phyloP scores from a whole-genome alignment of 495 filamentous ascomycete genomes.

The Halenospora varia region DNA sequence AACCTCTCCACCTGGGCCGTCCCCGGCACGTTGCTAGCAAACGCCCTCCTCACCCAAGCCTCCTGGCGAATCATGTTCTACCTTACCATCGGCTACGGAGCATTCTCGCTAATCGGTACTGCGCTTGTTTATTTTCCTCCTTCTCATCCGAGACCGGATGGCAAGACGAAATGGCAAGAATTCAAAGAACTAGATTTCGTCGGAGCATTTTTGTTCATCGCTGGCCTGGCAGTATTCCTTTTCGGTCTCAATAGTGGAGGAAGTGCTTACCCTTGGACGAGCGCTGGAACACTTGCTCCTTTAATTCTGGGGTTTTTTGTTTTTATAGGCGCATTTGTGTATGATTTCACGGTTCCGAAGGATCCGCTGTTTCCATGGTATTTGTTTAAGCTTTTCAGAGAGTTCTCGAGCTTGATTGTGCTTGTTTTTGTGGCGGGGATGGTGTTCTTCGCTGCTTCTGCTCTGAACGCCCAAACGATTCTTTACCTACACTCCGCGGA shows the following conservation, averaged over 20 bases:
- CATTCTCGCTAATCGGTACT: conserved; percentile 24
- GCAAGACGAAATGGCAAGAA: conserved; percentile 22
- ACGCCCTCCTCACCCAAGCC: conserved; percentile 14
- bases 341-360: conserved; percentile 24
- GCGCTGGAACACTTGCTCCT: conserved; percentile 22
- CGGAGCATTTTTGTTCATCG: conserved; percentile 25
- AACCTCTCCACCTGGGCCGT: conserved; percentile 19
- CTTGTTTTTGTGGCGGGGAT: conserved; percentile 29
- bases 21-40: conserved; percentile 17
- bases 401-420: conserved; percentile 26
- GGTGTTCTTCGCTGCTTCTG: conserved; percentile 26
- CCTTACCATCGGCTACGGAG: conserved; percentile 28
- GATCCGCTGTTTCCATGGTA: conserved; percentile 29
- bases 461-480: conserved; percentile 24
- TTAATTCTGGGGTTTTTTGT: conserved; percentile 23
- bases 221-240: conserved; percentile 29
- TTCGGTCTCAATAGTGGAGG: conserved; percentile 35
- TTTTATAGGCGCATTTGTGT: conserved; percentile 23
- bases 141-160: conserved; percentile 27
- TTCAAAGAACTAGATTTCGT: conserved; percentile 31
- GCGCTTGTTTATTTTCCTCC: conserved; percentile 31
- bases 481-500: conserved; percentile 27
- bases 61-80: conserved; percentile 23
- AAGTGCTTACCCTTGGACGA: conserved; percentile 18
- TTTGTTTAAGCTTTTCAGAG: conserved; percentile 25